Percentiles rank a stretch among this genome's conserved stretches.
Conservation (phyloP, 2,329 filamentous ascomycete species). For the Pseudopyrenochaeta lycopersici region DNA sequence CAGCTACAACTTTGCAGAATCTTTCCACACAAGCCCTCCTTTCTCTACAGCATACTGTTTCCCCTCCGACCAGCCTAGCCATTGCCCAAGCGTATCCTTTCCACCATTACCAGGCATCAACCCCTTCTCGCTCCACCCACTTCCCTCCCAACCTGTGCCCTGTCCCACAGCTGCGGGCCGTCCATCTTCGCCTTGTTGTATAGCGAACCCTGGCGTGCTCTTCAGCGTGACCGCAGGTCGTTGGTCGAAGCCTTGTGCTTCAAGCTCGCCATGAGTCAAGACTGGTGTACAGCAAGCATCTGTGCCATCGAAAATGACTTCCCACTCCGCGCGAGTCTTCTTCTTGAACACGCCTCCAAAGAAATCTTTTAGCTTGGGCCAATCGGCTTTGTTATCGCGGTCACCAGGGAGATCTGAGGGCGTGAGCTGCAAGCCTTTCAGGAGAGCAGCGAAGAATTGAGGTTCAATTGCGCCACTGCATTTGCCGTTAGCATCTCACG, state of each 20-base stretch:
- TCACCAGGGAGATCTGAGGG: slow-evolving; percentile 55
- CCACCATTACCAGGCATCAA: slow-evolving; percentile 76
- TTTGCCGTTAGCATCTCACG: not conserved
- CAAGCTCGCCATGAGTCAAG: slow-evolving; percentile 76
- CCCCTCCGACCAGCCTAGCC: slow-evolving; percentile 81
- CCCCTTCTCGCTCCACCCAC: slow-evolving; percentile 70
- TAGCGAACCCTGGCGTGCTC: slow-evolving; percentile 72
- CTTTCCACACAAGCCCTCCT: slow-evolving; percentile 54
- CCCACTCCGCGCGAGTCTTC: slow-evolving; percentile 82
- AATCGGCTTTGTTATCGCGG: slow-evolving; percentile 69
- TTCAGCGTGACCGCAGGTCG: slow-evolving; percentile 74
- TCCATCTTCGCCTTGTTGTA: slow-evolving; percentile 59
- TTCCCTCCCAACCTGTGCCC: slow-evolving; percentile 70
- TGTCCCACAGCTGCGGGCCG: slow-evolving; percentile 63
- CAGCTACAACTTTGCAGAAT: slow-evolving; percentile 42
- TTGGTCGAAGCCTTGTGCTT: slow-evolving; percentile 71
- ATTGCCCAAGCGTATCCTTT: slow-evolving; percentile 71
- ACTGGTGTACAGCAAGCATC: slow-evolving; percentile 95
- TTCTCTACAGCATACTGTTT: slow-evolving; percentile 70
- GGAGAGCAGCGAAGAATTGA: slow-evolving; percentile 77
- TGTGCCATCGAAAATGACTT: slow-evolving; percentile 83
- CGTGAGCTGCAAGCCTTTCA: slow-evolving; percentile 72
- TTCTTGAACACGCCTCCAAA: slow-evolving; percentile 72
- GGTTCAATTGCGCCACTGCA: slow-evolving; percentile 81
- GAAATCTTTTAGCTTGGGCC: slow-evolving; percentile 70